phyloP scores from a whole-genome alignment of 2,329 filamentous ascomycete species.

The Westerdykella sp. region DNA sequence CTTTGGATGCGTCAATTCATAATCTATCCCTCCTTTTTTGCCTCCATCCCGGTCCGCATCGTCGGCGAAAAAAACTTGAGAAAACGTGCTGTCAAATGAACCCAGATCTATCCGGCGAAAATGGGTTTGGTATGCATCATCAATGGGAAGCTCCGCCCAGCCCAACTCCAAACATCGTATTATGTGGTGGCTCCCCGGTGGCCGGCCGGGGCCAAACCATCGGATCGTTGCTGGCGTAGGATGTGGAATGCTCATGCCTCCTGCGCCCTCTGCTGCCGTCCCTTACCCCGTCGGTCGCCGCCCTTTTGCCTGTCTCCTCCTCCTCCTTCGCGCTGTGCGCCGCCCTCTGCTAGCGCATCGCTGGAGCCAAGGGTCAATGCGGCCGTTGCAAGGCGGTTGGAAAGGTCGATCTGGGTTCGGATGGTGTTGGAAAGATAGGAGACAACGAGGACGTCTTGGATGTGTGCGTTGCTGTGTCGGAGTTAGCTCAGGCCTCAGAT shows the following conservation, averaged over 20 bases:
- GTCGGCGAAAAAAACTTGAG: no score
- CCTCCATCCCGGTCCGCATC: no score
- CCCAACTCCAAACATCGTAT: no score
- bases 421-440: constrained; percentile 98
- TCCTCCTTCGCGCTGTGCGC: constrained; percentile 12
- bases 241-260: constrained; percentile 22
- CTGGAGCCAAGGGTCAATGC: constrained; percentile 45
- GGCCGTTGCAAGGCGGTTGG: constrained; percentile 77
- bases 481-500: constrained; percentile 24
- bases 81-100: no score
- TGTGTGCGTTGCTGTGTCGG: constrained; percentile 77
- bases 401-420: constrained; percentile 96
- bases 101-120: no score
- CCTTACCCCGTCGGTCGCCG: constrained; percentile 26
- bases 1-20: no score
- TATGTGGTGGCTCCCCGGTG: no score
- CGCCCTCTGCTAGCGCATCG: constrained; percentile 32
- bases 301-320: constrained; percentile 20
- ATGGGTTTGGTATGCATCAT: no score
- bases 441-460: constrained; percentile 97
- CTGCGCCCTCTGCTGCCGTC: constrained; percentile 29
- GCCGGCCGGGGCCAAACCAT: no score
- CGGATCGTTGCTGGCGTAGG: no score
- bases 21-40: no score
- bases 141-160: no score